These are phyloP conservation scores for Calonectria henricotiae DNA, from an alignment of 2,329 filamentous ascomycete genomes.

Conservation along the genomic window DNA sequence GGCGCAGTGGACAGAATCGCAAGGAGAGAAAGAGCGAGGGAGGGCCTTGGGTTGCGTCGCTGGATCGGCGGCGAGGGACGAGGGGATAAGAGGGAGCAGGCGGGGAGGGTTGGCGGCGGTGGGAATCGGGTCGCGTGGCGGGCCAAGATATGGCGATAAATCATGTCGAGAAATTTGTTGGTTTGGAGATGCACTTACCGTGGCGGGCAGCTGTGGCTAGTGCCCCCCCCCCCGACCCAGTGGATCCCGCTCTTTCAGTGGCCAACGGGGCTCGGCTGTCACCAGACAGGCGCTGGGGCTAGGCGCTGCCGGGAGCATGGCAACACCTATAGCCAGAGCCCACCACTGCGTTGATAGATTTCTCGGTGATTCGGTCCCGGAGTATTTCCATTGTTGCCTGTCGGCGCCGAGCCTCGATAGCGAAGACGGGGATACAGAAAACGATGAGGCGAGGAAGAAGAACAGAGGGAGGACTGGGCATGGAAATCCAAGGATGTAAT, in stretches of 20 bases:
- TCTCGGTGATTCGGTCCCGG: constrained; percentile 23
- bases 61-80: not conserved
- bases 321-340: not conserved
- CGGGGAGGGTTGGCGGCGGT: constrained; percentile 15
- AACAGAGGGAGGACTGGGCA: not conserved
- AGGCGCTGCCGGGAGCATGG: not conserved
- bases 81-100: constrained; percentile 5
- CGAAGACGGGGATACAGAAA: not conserved
- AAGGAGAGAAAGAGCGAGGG: constrained; percentile 3
- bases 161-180: constrained; percentile 38
- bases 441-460: not conserved
- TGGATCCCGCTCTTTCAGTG: constrained; percentile 19
- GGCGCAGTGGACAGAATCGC: constrained; percentile 11
- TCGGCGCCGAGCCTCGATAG: constrained; percentile 6
- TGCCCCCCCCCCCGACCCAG: constrained; percentile 1
- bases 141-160: constrained; percentile 33
- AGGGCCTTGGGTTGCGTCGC: constrained; percentile 15
- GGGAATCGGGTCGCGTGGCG: constrained; percentile 33
- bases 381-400: constrained; percentile 18
- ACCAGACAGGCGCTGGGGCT: constrained; percentile 20
- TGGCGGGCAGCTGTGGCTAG: constrained; percentile 30
- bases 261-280: constrained; percentile 14
- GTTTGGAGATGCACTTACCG: constrained; percentile 34
- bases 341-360: constrained; percentile 9
- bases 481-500: not conserved